Base-by-base conservation (phyloP, 139 green algal species). In the Gonium pectorale region DNA sequence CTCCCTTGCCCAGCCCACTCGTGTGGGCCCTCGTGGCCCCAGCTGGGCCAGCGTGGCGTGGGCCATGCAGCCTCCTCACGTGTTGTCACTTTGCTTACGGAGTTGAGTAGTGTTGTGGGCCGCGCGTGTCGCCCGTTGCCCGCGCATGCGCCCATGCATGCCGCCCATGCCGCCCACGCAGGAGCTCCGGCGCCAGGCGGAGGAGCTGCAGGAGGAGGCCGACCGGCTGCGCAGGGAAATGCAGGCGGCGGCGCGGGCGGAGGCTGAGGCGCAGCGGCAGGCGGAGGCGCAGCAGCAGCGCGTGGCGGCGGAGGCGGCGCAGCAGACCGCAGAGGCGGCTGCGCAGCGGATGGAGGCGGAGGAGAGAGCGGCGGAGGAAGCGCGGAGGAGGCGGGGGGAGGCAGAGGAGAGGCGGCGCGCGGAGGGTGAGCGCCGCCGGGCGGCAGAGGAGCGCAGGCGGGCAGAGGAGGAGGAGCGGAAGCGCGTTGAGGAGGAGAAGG, bases 401-500 rank as follows among this genome's bases (percentile, higher is more conserved):
- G 77, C 64, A 44, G 46, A 83, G 64, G 69, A 71, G 35, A 41
- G 49, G 33, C 49, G 60, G 51, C 67, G 64, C 38, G 44, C 15
- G n/a, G 56, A 49, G 11, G 13, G 49, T 13, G 49, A 66, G 56
- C 56, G 17, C 17, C 56, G 56, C 21, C 2, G 56, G 56, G 56
- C 21, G 56, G 22, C 27, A 33, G 56, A 59, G 43, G 37, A 38
- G 72, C 54, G 52, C 33, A 37, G 40, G 51, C 67, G 35, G 52
- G 41, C 3, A 44, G 44, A n/a, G 56, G 56, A 29, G 29, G 75
- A 71, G 46, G 56, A 75, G 67, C 60, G 62, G 67, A 29, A 38
- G n/a, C 67, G 51, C 21, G 46, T 31, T 24, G 69, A 70, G 43
- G 77, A 33, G 37, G 80, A 86, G 51, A 79, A 70, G 67, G 80